Percentiles rank a stretch among this genome's conserved stretches.
phyloP scores from a whole-genome alignment of 176 grass and related monocot genomes.

The Saccharum officinarum region DNA sequence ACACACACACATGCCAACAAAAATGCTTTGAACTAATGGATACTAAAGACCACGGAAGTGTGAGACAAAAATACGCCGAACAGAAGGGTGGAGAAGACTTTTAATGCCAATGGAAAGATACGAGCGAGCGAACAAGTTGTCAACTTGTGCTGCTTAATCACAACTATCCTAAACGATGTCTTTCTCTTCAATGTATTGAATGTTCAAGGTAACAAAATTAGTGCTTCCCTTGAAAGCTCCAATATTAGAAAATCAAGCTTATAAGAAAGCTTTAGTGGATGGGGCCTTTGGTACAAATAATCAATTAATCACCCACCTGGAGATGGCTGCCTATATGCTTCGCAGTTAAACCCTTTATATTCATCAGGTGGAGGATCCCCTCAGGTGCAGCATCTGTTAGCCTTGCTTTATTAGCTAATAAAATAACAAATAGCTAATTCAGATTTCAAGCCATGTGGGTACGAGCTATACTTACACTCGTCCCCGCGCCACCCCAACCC shows the following conservation, averaged over 20 bases:
- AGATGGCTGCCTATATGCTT: constrained; percentile 37
- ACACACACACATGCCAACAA: background rate
- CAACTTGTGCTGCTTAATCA: constrained; percentile 11
- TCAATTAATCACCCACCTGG: constrained; percentile 30
- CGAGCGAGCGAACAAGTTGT: background rate
- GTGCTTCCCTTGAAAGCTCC: background rate
- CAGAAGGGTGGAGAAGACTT: background rate
- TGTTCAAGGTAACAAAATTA: constrained; percentile 5
- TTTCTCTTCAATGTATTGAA: background rate
- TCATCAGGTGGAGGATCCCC: constrained; percentile 23
- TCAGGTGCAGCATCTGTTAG: constrained; percentile 15
- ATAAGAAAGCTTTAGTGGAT: constrained; percentile 1
- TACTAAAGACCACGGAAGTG: background rate
- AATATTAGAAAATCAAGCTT: background rate
- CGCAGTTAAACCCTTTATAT: constrained; percentile 11
- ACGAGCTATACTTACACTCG: constrained; percentile 25
- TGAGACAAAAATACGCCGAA: background rate
- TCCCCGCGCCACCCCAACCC: too few species aligned
- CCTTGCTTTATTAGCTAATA: constrained; percentile 4
- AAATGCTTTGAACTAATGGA: background rate
- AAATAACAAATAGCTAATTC: constrained; percentile 16
- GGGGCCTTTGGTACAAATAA: background rate
- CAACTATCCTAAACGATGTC: background rate
- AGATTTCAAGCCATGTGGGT: constrained; percentile 10
- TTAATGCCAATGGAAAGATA: background rate